Percentiles rank a stretch among this genome's conserved stretches.
These are phyloP conservation scores for Saccharomycopsis amapae DNA, from an alignment of 805 yeast species.

Conservation along the genomic window DNA sequence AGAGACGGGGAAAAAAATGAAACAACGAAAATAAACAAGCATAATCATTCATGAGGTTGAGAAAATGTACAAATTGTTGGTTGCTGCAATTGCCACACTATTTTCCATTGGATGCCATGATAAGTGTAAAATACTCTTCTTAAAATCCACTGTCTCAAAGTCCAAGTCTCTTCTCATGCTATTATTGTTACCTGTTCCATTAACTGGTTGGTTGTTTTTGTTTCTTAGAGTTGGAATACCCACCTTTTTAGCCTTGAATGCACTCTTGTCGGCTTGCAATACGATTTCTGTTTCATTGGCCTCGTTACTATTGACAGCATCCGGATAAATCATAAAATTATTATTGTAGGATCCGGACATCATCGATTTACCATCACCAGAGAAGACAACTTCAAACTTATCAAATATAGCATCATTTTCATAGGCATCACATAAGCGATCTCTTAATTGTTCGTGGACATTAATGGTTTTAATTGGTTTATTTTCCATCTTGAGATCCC, in stretches of 20 bases:
- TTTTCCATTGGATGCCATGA: slow-evolving; percentile 99
- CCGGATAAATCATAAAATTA: slow-evolving; percentile 94
- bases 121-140: slow-evolving; percentile 86
- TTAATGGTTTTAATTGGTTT: slow-evolving; percentile 91
- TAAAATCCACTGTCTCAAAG: slow-evolving; percentile 68
- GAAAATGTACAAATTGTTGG: slow-evolving; percentile 85
- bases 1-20: too few species aligned
- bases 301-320: slow-evolving; percentile 43
- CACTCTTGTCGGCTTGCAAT: slow-evolving; percentile 96
- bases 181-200: slow-evolving; percentile 17
- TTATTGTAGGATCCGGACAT: slow-evolving; percentile 98
- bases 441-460: slow-evolving; percentile 92
- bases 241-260: slow-evolving; percentile 75
- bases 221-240: slow-evolving; percentile 39
- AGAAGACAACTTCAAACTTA: slow-evolving; percentile 92
- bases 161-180: slow-evolving; percentile 29
- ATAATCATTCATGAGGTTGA: slow-evolving; percentile 58
- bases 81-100: slow-evolving; percentile 96
- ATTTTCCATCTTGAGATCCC: slow-evolving; percentile 97
- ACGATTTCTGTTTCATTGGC: slow-evolving; percentile 53
- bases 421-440: slow-evolving; percentile 90
- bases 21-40: not conserved
- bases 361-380: slow-evolving; percentile 85
- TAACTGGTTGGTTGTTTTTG: slow-evolving; percentile 28
- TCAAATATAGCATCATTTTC: slow-evolving; percentile 98